Evolutionary conservation across 176 grass and related monocot species (phyloP), one percentile per base, ranked within the genome.

Genomic region (Melocanna baccifera): DNA sequence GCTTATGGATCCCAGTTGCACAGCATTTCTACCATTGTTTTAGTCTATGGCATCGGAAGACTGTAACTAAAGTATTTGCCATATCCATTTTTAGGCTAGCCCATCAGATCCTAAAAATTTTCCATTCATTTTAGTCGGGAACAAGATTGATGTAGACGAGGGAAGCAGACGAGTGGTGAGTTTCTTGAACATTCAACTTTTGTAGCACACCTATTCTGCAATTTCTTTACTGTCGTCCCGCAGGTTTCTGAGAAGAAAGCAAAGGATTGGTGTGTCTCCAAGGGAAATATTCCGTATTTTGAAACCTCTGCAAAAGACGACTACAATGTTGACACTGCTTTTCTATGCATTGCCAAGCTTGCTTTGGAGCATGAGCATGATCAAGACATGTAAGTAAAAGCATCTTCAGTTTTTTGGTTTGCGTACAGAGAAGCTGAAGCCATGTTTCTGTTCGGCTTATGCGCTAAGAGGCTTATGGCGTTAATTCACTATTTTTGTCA

Each of bases 301-400:
- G 91, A 96, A 76, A 99, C 93, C 42, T 99, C 97, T 6, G 97
- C 97, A 19, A 99, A 96, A 87, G 93, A 99, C 40, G 93, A 96
- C 80, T 83, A 69, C 81, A 96, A 99, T 53, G 91, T 99, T 29
- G 93, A 96, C 88, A 89, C 76, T 70, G 93, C 97, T 72, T 96
- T 99, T 55, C 78, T 99, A 1, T 90, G 84, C 77, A 62, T 99
- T 37, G 97, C 91, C 47, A 96, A 92, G 84, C 97, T 99, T 5
- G 97, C 90, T 4, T 37, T 99, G 61, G 86, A 94, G 40, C 88
- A 89, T 29, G 97, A 94, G 70, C 89, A 85, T 62, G 90, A 96
- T 28, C 91, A 92, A 70, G 97, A 99, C 86, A 99, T 99, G 97
- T 99, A 88, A 93, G 96, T 92, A 23, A 48, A 63, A 13, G 20